These are phyloP conservation scores for Malbranchea cinnamomea DNA, from an alignment of 2,329 filamentous ascomycete genomes.

Conservation along the genomic window DNA sequence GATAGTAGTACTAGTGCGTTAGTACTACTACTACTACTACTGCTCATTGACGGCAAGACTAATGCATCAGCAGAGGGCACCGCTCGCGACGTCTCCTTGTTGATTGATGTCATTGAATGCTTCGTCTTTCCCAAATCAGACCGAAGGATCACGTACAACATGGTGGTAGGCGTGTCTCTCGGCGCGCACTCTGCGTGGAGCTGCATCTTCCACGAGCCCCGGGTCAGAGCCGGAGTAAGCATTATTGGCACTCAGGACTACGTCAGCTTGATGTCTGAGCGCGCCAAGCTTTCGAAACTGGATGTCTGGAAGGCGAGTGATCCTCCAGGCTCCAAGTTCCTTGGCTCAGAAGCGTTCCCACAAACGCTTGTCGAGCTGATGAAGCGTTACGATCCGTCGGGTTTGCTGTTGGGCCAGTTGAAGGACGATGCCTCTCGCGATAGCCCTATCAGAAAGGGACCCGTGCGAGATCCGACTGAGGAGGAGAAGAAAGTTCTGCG, in stretches of 20 bases:
- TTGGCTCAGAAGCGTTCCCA: conserved; percentile 69
- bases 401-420: conserved; percentile 48
- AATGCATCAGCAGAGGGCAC: conserved; percentile 39
- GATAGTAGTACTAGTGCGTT: not conserved
- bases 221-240: conserved; percentile 62
- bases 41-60: conserved; percentile 7
- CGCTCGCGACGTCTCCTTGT: conserved; percentile 54
- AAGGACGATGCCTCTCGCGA: conserved; percentile 11
- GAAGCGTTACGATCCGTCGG: conserved; percentile 57
- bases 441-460: conserved; percentile 16
- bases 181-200: conserved; percentile 87
- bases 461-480: conserved; percentile 24
- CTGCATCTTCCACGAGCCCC: conserved; percentile 58
- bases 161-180: conserved; percentile 69
- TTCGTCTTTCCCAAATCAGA: conserved; percentile 49
- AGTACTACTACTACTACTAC: not conserved
- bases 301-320: conserved; percentile 42
- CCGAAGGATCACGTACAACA: conserved; percentile 42
- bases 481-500: conserved; percentile 29
- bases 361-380: conserved; percentile 48
- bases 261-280: conserved; percentile 61
- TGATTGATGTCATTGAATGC: conserved; percentile 65
- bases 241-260: conserved; percentile 88
- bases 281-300: conserved; percentile 56
- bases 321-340: conserved; percentile 45